A percentile compares a stretch with the other conserved stretches of the same genome.
Conservation (phyloP, 2,329 filamentous ascomycete genomes). For the Aspergillus quadrilineatus region DNA sequence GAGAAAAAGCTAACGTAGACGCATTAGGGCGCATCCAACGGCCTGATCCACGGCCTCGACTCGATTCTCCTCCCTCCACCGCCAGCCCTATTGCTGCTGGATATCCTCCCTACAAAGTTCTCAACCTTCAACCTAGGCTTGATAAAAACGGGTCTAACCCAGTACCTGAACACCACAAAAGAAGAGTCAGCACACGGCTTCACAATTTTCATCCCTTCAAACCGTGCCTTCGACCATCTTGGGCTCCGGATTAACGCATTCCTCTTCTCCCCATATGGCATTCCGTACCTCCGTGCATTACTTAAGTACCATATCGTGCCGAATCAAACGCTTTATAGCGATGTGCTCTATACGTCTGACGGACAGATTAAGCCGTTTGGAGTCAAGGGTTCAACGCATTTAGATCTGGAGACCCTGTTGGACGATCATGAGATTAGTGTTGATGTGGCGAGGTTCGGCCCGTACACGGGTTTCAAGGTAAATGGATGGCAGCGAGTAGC, state of each 20-base stretch:
- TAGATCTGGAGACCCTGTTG: constrained; percentile 71
- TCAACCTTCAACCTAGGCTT: constrained; percentile 75
- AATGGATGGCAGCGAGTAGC: constrained; percentile 70
- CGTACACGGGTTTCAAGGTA: constrained; percentile 69
- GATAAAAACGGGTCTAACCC: constrained; percentile 66
- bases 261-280: constrained; percentile 74
- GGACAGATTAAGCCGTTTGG: constrained; percentile 31
- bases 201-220: constrained; percentile 79
- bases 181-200: constrained; percentile 49
- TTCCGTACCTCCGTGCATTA: constrained; percentile 73
- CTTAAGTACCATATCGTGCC: constrained; percentile 76
- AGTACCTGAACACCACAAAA: constrained; percentile 45
- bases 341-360: constrained; percentile 59
- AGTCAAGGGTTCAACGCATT: constrained; percentile 21
- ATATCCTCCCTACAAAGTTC: constrained; percentile 67
- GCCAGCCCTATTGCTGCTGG: constrained; percentile 61
- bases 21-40: constrained; percentile 67
- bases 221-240: constrained; percentile 75
- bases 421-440: constrained; percentile 65
- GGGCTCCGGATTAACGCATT: constrained; percentile 75
- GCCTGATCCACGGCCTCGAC: constrained; percentile 76
- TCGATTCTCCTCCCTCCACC: constrained; percentile 75
- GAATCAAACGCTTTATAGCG: constrained; percentile 76
- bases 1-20: not conserved
- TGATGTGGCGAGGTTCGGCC: constrained; percentile 68